Evolutionary conservation across 805 yeast genomes (phyloP), one percentile per base, ranked within the genome.

Genomic region (Myxozyma nipponensis): DNA sequence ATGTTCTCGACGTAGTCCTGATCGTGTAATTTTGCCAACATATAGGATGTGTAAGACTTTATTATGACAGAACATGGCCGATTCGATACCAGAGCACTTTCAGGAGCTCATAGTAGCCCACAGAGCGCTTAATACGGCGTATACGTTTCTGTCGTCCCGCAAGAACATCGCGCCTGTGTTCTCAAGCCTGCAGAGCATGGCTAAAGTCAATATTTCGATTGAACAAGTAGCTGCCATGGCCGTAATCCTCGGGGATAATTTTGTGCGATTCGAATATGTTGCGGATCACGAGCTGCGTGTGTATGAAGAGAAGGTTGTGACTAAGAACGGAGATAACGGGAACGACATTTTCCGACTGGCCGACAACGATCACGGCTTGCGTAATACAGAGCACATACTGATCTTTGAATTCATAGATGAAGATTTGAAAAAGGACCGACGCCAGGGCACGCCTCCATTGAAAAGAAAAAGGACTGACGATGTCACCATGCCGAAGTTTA

Each of bases 101-200:
- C 38, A 25, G 22, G 37, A 42, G 4, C 34, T 52, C 15, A 52
- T 46, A 21, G 28, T 38, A 3, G 34, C 32, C 6, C 41, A 35
- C 38, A 42, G 43, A 17, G 49, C 56, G 6, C 42, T 56, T 3
- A 47, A 48, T 23, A 79, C 86, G 0, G 77, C 80, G 51, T 81
- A 72, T 66, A 81, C 86, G 0, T 83, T 83, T 59, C 67, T 82
- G 7, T 72, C 81, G 37, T 76, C 83, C 2, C 68, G 85, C 49
- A 79, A 80, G 52, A 83, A 81, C 62, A 71, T 82, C 3, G 65
- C 79, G 2, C 79, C 85, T 0, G 77, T 83, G 9, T 78, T 77
- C 61, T 77, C 77, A 2, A 67, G 77, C 1, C 63, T 83, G 22
- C 17, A 17, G 38, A 77, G 72, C 48, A 70, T 72, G 15, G 77